Percentiles rank a stretch among this genome's conserved stretches.
These are phyloP conservation scores for Botrytis paeoniae DNA, from an alignment of 2,329 filamentous ascomycete species.

Conservation along the genomic window DNA sequence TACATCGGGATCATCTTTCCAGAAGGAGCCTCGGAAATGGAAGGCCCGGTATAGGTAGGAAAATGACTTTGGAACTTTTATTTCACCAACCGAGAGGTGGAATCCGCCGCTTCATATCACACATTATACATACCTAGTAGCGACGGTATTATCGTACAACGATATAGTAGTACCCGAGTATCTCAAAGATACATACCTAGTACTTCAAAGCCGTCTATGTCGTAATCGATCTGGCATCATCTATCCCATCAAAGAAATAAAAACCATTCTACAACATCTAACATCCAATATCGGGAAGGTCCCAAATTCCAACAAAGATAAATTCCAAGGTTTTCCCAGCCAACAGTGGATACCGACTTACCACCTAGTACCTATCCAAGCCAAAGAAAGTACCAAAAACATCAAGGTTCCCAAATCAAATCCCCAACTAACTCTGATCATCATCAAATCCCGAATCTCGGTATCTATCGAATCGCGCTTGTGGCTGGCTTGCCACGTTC, in stretches of 20 bases:
- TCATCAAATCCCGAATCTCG: slow-evolving; percentile 8
- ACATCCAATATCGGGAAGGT: background rate
- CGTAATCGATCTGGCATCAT: background rate
- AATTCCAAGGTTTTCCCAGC: background rate
- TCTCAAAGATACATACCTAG: background rate
- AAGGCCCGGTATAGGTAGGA: background rate
- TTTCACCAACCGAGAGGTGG: background rate
- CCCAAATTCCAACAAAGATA: background rate
- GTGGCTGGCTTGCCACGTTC: background rate
- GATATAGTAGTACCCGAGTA: background rate
- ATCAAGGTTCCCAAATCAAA: background rate
- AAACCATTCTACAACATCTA: background rate
- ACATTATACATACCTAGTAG: too few relatives aligned
- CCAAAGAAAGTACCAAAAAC: background rate
- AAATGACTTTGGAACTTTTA: background rate
- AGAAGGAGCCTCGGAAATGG: background rate
- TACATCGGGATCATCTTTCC: background rate
- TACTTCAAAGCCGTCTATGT: background rate
- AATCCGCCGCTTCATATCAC: background rate
- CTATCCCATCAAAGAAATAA: background rate
- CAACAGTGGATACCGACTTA: background rate
- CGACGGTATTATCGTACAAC: background rate
- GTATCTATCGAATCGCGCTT: background rate
- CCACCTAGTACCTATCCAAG: background rate
- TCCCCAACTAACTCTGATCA: background rate